Evolutionary conservation across 352 stramenopile genomes (phyloP).

Genomic region (Pythium pectinolyticum): DNA sequence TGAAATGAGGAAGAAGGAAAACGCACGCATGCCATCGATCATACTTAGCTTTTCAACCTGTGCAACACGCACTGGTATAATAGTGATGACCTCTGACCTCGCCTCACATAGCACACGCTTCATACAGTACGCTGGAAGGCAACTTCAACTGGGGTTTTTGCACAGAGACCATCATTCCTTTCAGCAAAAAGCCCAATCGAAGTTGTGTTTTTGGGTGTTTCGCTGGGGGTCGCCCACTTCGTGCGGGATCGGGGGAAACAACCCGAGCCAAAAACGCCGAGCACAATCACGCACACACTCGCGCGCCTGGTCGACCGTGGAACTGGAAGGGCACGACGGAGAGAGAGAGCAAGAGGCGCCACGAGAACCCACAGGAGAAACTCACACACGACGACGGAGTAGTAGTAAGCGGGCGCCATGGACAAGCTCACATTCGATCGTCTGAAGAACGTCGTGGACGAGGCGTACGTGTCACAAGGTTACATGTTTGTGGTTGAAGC

Average conservation of each 20-base stretch:
- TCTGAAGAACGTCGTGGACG: constrained; percentile 87
- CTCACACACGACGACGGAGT: constrained; percentile 5
- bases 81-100: too few species aligned
- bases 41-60: too few species aligned
- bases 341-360: neutral
- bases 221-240: constrained; percentile 22
- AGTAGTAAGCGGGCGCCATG: too few species aligned
- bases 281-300: too few species aligned
- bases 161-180: constrained; percentile 24
- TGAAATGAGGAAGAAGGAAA: too few species aligned
- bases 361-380: neutral
- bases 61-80: too few species aligned
- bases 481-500: constrained; percentile 3
- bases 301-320: too few species aligned
- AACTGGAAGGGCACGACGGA: neutral
- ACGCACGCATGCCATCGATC: too few species aligned
- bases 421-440: constrained; percentile 86
- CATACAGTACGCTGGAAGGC: too few species aligned
- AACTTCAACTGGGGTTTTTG: too few species aligned
- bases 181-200: too few species aligned
- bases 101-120: too few species aligned
- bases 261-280: constrained; percentile 11
- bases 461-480: constrained; percentile 59
- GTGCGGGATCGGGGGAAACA: neutral
- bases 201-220: constrained; percentile 30